phyloP scores from a whole-genome alignment of 1,284 basidiomycete species.

The Apiotrichum sp. region DNA sequence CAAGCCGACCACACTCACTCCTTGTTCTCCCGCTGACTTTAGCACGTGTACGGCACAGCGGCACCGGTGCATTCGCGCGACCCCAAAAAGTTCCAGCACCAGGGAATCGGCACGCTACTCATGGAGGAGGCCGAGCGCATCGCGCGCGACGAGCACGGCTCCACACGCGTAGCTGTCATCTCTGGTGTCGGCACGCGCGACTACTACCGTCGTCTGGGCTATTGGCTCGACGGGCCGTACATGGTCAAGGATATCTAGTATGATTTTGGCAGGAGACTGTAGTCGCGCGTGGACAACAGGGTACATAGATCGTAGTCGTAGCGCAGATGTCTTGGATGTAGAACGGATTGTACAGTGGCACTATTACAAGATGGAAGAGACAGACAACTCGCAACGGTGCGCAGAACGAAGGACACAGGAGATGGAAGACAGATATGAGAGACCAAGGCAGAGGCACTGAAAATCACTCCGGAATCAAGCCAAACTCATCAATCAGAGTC shows the following conservation, averaged over 20 bases:
- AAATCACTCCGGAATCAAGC: constrained; percentile 12
- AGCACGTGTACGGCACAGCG: constrained; percentile 97
- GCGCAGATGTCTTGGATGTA: no score
- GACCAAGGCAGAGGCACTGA: neutral
- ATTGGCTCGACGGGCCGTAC: constrained; percentile 91
- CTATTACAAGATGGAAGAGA: no score
- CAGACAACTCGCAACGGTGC: no score
- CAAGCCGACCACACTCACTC: constrained; percentile 16
- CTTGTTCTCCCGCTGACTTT: neutral
- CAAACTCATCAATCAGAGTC: constrained; percentile 34
- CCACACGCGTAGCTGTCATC: constrained; percentile 78
- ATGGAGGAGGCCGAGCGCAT: constrained; percentile 99
- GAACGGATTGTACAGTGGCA: no score
- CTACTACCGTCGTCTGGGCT: constrained; percentile 89
- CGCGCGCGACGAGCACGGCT: constrained; percentile 95
- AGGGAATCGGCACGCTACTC: constrained; percentile 93
- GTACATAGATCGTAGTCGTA: no score
- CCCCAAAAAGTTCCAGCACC: constrained; percentile 97
- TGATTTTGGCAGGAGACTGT: no score
- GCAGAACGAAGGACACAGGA: no score
- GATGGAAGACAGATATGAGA: no score
- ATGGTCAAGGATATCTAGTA: constrained; percentile 68
- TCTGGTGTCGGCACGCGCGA: constrained; percentile 91
- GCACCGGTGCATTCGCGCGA: constrained; percentile 95
- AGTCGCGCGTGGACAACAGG: no score